Base-by-base conservation (phyloP, 305 asterid species). In the Fraxinus albicans region DNA sequence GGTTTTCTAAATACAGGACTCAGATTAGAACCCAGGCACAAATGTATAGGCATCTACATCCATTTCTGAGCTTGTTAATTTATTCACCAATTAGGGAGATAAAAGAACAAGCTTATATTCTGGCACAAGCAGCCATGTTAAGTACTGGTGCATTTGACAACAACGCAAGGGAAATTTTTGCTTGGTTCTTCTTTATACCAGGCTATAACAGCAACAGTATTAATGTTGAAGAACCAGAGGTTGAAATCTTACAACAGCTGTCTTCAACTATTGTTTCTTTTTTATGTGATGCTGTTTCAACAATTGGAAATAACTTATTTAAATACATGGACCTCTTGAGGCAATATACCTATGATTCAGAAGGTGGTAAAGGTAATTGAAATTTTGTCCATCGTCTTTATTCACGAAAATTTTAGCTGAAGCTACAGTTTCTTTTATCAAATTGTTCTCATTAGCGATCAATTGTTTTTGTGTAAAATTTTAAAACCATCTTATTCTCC, bases 81-180 rank as follows among this genome's bases (percentile, higher is more conserved):
- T 89, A 89, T 76, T 94, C 99, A 25, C 92, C 94, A 77, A 83
- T 83, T 81, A 89, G 87, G 79, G 88, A 89, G 87, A 89, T 90
- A 83, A 93, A 89, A 87, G 91, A 94, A 84, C 94, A 85, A 76
- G 99, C 98, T 77, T 92, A 92, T 89, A 81, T 80, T 85, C 89
- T 96, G 84, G 98, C 98, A 77, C 91, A 89, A 87, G 92, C 94
- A 82, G 94, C 98, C 84, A 91, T 94, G 90, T 88, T 89, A 75
- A 94, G 99, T 90, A 91, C 98, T 55, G 99, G 98, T 77, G 98
- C 99, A 85, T 94, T 96, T 89, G 98, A 93, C 86, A 88, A 85
- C 76, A 92, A 92, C 79, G 85, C 91, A 25, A 89, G 83, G 87
- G 99, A 96, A 83, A 88, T 94, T 86, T 89, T 90, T 86, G 88